Percentiles rank a stretch among this genome's conserved stretches.
Evolutionary conservation across 2,329 filamentous ascomycete genomes (phyloP).

Genomic region (Nemania sp.): DNA sequence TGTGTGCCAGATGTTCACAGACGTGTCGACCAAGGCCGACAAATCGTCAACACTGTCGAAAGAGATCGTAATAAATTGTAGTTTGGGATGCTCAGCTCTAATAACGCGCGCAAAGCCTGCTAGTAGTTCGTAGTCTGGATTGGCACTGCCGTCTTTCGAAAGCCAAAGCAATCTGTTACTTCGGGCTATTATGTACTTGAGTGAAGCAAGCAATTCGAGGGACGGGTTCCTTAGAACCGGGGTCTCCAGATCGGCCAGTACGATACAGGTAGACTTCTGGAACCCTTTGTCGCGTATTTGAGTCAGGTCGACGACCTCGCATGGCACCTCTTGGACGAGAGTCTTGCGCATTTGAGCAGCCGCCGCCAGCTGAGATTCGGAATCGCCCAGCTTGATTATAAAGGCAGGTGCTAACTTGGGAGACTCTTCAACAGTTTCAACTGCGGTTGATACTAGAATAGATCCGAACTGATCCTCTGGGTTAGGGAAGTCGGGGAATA

Average conservation of each 20-base stretch:
- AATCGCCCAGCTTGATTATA: conserved; percentile 31
- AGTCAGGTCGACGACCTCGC: conserved; percentile 29
- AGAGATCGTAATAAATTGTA: conserved; percentile 41
- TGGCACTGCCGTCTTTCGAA: conserved; percentile 32
- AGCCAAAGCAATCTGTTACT: conserved; percentile 43
- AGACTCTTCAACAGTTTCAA: background rate
- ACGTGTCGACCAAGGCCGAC: conserved; percentile 22
- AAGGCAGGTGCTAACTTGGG: conserved; percentile 22
- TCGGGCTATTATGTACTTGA: conserved; percentile 43
- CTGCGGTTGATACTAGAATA: conserved; percentile 43
- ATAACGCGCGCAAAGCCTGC: conserved; percentile 44
- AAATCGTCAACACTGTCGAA: conserved; percentile 33
- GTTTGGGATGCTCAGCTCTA: conserved; percentile 39
- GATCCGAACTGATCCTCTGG: conserved; percentile 39
- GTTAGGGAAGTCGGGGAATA: conserved; percentile 41
- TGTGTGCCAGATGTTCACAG: conserved; percentile 24
- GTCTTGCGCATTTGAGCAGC: conserved; percentile 18
- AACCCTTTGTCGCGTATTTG: conserved; percentile 31
- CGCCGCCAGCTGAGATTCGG: conserved; percentile 18
- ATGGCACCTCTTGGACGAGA: conserved; percentile 19
- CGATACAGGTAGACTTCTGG: conserved; percentile 39
- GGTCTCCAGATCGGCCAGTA: conserved; percentile 42
- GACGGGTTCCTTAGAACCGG: conserved; percentile 41
- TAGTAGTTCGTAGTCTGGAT: conserved; percentile 42
- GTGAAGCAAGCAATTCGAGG: conserved; percentile 29